Conservation (phyloP, 2,329 filamentous ascomycete genomes). For the Cercospora beticola region DNA sequence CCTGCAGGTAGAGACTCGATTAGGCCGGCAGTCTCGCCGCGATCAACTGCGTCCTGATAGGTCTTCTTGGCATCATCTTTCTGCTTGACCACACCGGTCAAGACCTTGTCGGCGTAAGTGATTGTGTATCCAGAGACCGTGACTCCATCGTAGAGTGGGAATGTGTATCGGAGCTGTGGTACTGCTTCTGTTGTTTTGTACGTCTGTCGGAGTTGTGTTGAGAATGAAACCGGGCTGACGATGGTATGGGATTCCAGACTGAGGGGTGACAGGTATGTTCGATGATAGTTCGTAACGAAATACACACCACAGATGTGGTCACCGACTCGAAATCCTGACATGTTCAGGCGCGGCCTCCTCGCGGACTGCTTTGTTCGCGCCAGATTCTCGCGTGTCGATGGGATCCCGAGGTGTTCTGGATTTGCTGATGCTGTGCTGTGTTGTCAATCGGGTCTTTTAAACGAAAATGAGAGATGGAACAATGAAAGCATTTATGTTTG, state of each 20-base stretch:
- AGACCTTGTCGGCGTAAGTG: conserved; percentile 58
- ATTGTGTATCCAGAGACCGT: conserved; percentile 68
- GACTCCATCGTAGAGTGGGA: conserved; percentile 71
- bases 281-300: conserved; percentile 22
- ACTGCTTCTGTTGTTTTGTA: conserved; percentile 54
- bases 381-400: not conserved
- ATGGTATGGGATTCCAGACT: conserved; percentile 59
- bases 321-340: not conserved
- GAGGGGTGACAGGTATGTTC: conserved; percentile 58
- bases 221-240: conserved; percentile 57
- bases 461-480: not conserved
- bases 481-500: not conserved
- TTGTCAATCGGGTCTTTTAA: not conserved
- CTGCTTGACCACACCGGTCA: conserved; percentile 67
- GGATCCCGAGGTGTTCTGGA: not conserved
- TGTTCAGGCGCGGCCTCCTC: not conserved
- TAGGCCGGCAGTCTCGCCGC: conserved; percentile 63
- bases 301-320: conserved; percentile 37
- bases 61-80: conserved; percentile 60
- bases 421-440: not conserved
- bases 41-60: conserved; percentile 59
- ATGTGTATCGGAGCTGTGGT: conserved; percentile 62
- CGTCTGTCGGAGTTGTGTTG: conserved; percentile 56
- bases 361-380: not conserved
- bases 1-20: conserved; percentile 64